Evolutionary conservation across 1,284 basidiomycete genomes (phyloP), one percentile per base, ranked within the genome.

Genomic region (Ceratobasidium sp.): DNA sequence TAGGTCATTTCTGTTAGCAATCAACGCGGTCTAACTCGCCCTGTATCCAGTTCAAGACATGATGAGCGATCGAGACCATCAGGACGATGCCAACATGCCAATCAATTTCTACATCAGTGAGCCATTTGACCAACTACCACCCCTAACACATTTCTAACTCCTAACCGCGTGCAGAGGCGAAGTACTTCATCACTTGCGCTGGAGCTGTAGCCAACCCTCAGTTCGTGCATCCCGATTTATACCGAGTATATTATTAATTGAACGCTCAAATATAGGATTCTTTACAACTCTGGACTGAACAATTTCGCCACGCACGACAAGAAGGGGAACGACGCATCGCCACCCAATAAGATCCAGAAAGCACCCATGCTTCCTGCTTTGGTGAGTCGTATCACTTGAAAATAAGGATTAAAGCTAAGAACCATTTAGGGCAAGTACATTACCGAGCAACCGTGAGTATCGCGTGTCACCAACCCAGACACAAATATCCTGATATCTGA

Each of bases 91-190:
- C 2, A 34, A 34, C 14, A 3, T 3, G 28, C 53, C 53, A 57
- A 39, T 57, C 5, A 57, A 57, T n/a, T 57, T 57, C 30, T 57
- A 57, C n/a, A 57, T 57, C 30, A 57, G 53, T 36, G 36, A 57
- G 10, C 30, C 53, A 5, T 21, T 45, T 18, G 18, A 10, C 6
- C 12, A n/a, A 10, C 8, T 34, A 34, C 26, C 18, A 23, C 6
- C 8, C 36, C 3, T 18, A 16, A 36, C 18, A 2, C 53, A 32
- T 16, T 34, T n/a, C 34, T 57, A n/a, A 57, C 14, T 6, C 3
- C n/a, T n/a, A 6, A n/a, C 8, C 36, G 3, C n/a, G n/a, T 30
- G 23, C 18, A 57, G 53, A 57, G 53, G 53, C 30, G 30, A 57
- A 57, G n/a, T 32, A 34, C 28, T 57, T 36, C n/a, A n/a, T 57